A percentile compares a stretch with the other conserved stretches of the same genome.
phyloP scores from a whole-genome alignment of 208 protist species.

The Leptomonas seymouri region DNA sequence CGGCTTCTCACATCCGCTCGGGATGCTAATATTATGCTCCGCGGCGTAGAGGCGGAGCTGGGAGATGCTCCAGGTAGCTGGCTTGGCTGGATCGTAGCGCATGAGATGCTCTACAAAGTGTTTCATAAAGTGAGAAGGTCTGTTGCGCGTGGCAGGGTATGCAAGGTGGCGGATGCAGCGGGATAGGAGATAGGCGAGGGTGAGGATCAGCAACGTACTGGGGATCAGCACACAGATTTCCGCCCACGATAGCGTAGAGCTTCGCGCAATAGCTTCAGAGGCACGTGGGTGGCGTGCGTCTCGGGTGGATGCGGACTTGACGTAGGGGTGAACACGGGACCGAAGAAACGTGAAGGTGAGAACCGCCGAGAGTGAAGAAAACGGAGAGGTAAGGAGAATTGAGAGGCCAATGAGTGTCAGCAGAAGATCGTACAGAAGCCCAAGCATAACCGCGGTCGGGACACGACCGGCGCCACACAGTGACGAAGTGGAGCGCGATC shows the following conservation, averaged over 20 bases:
- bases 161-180: background rate
- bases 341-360: slow-evolving; percentile 16
- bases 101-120: slow-evolving; percentile 17
- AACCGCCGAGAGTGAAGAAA: slow-evolving; percentile 1
- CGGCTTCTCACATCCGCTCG: slow-evolving; percentile 28
- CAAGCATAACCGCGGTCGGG: slow-evolving; percentile 8
- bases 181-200: slow-evolving; percentile 2
- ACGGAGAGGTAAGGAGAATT: slow-evolving; percentile 3
- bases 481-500: no score
- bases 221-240: background rate
- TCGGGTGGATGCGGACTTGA: background rate
- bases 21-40: slow-evolving; percentile 36
- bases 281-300: background rate
- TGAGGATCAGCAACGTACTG: background rate
- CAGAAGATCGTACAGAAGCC: slow-evolving; percentile 12
- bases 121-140: background rate
- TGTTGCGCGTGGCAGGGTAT: slow-evolving; percentile 1
- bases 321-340: slow-evolving; percentile 3
- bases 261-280: background rate
- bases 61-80: slow-evolving; percentile 46
- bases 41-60: slow-evolving; percentile 44
- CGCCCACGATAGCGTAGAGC: background rate
- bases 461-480: no score
- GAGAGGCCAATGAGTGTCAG: background rate
- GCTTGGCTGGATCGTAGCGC: slow-evolving; percentile 39